These are phyloP conservation scores for Zoysia matrella DNA, from an alignment of 202 grass and related monocot species.

Conservation along the genomic window DNA sequence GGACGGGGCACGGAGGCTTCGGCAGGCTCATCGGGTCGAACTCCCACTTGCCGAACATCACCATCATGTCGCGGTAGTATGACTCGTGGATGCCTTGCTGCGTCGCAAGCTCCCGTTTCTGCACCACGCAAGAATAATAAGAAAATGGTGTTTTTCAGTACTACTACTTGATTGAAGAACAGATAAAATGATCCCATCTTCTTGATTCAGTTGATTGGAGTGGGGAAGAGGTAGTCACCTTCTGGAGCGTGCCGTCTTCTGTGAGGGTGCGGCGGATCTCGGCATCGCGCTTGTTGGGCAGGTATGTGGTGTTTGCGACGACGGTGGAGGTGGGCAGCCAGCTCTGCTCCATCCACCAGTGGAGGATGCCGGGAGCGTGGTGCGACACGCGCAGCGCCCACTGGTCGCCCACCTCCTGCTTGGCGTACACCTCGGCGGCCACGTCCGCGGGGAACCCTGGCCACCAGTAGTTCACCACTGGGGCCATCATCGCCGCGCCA, in stretches of 20 bases:
- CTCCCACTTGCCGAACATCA: conserved; percentile 18
- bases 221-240: conserved; percentile 24
- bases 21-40: conserved; percentile 81
- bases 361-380: conserved; percentile 65
- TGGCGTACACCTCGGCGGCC: conserved; percentile 49
- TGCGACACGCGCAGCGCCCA: conserved; percentile 78
- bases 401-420: conserved; percentile 70
- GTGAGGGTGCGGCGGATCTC: conserved; percentile 30
- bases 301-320: conserved; percentile 55
- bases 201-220: no score
- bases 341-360: conserved; percentile 17
- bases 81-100: conserved; percentile 88
- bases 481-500: conserved; percentile 65
- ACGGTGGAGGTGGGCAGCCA: conserved; percentile 83
- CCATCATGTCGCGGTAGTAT: conserved; percentile 80
- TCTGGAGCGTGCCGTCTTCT: conserved; percentile 48
- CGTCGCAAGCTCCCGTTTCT: conserved; percentile 61
- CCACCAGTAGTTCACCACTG: conserved; percentile 90
- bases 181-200: not conserved
- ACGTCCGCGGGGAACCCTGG: conserved; percentile 68
- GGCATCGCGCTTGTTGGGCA: conserved; percentile 71
- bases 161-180: not conserved
- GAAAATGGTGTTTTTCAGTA: no score
- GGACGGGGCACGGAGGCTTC: conserved; percentile 62
- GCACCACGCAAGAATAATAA: not conserved